Percentiles rank a stretch among this genome's conserved stretches.
Evolutionary conservation across 2,329 filamentous ascomycete genomes (phyloP).

Genomic region (Ceratocystis albifundus): DNA sequence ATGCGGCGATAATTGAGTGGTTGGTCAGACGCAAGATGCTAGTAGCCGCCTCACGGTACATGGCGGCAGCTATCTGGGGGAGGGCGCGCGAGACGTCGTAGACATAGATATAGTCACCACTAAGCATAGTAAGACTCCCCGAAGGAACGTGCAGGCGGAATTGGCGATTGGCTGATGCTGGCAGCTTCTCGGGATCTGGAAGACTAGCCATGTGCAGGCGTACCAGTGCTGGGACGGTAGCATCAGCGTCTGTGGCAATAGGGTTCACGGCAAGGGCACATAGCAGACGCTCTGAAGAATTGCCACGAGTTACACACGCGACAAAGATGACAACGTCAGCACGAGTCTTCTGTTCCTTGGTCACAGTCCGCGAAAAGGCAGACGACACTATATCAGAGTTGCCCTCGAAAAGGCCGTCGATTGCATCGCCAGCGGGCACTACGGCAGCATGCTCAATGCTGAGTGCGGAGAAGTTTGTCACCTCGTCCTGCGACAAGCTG

Average conservation of each 20-base stretch:
- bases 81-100: conserved; percentile 54
- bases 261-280: conserved; percentile 29
- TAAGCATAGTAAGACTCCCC: conserved; percentile 52
- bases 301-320: conserved; percentile 24
- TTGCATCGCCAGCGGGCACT: conserved; percentile 38
- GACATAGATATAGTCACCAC: conserved; percentile 42
- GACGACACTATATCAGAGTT: conserved; percentile 34
- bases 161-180: conserved; percentile 17
- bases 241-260: conserved; percentile 24
- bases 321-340: conserved; percentile 44
- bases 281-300: conserved; percentile 27
- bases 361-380: conserved; percentile 20
- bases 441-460: conserved; percentile 41
- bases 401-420: conserved; percentile 45
- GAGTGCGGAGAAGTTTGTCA: conserved; percentile 29
- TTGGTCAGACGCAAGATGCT: conserved; percentile 58
- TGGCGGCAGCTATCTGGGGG: conserved; percentile 47
- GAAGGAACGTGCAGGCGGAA: conserved; percentile 52
- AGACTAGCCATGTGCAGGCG: conserved; percentile 35
- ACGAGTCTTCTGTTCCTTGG: conserved; percentile 26
- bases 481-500: conserved; percentile 34
- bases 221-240: conserved; percentile 27
- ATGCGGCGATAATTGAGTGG: conserved; percentile 53
- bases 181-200: conserved; percentile 25
- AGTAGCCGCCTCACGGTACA: conserved; percentile 41